Conservation (phyloP, 345 rosid genomes). For the Pistacia atlantica region DNA sequence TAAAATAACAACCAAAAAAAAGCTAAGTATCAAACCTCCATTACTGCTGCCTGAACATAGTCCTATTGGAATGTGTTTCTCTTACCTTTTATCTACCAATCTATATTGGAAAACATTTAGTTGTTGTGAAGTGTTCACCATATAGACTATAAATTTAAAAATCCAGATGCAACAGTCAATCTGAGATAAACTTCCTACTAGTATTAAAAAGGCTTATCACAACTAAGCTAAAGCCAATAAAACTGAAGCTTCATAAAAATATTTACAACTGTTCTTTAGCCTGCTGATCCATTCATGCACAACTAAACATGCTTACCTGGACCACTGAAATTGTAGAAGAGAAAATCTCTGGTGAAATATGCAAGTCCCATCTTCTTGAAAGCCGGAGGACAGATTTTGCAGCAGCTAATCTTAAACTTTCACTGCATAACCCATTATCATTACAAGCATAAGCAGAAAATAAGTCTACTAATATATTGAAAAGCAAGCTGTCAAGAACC, state of each 20-base stretch:
- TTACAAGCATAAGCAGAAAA: conserved; percentile 10
- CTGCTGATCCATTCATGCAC: conserved; percentile 6
- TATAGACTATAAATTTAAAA: not conserved
- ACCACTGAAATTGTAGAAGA: conserved; percentile 57
- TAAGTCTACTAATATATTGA: not conserved
- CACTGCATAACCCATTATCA: conserved; percentile 48
- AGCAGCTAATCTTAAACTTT: conserved; percentile 68
- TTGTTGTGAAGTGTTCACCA: not conserved
- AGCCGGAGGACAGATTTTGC: conserved; percentile 86
- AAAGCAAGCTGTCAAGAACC: not conserved
- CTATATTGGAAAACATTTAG: not conserved
- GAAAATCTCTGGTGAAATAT: conserved; percentile 72
- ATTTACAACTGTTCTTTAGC: not conserved
- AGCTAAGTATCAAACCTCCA: not conserved
- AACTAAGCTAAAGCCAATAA: not conserved
- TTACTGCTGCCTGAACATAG: conserved; percentile 6
- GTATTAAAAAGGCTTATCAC: too few species aligned
- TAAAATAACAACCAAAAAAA: not conserved
- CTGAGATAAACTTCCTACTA: not conserved
- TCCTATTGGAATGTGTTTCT: not conserved
- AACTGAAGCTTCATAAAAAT: not conserved
- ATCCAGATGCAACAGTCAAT: not conserved
- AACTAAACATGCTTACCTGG: conserved; percentile 53
- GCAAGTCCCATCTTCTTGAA: conserved; percentile 91
- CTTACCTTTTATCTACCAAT: not conserved